Base-by-base conservation (phyloP, 805 yeast genomes). In the Kodamaea kaohsiungensis region DNA sequence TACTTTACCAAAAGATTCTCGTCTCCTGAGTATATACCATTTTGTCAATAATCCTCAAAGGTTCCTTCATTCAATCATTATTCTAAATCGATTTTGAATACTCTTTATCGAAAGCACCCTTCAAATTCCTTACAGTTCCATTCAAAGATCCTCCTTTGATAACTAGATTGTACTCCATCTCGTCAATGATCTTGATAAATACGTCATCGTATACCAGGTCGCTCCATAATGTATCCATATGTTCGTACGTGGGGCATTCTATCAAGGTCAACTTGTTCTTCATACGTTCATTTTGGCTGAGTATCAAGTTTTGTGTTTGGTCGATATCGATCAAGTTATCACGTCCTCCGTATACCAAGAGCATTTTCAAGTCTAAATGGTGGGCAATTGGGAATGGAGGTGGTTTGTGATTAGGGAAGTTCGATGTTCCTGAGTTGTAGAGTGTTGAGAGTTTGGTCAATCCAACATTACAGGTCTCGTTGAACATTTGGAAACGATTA, bases 171-270 rank as follows among this genome's bases (percentile, higher is more conserved):
- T 18, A 27, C 33, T 51, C 53, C 53, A 51, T 51, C 43, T 51
- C 53, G 15, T 58, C 53, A 5, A 66, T 46, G 0, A 65, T 64
- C 37, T 61, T 60, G 16, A 47, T 38, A 51, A 68, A 68, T 2
- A 69, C 70, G 25, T 56, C 63, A 15, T 65, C 64, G 50, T 63
- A 60, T 2, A 68, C 72, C 18, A 58, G 51, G 18, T 61, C 55
- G 3, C 63, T 69, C 73, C 73, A 69, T 22, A 69, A 55, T 2
- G 69, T 66, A 53, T 69, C 73, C 68, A 69, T 66, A 49, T 69
- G 73, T 49, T 69, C 73, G 52, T 68, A 68, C 2, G 62, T 61
- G 5, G 54, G 58, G 49, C 72, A 67, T 39, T 51, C 50, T 1
- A 65, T 53, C 12, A 62, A 54, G n/a, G 56, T 59, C 19, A 65